Evolutionary conservation across 2,329 filamentous ascomycete species (phyloP).

Genomic region (Ustulina deusta): DNA sequence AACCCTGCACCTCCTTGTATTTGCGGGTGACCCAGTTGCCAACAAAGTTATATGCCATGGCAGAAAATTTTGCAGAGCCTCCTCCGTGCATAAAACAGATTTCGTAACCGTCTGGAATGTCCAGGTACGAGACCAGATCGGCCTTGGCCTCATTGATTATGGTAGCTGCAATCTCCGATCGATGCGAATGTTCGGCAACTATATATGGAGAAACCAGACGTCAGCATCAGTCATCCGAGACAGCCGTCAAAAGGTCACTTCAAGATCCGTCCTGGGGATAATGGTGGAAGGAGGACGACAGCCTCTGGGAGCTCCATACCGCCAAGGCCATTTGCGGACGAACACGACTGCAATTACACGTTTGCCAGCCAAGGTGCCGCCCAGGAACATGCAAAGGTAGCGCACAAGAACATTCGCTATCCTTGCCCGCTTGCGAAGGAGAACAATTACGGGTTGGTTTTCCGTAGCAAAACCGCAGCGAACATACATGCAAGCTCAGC

Average conservation of each 20-base stretch:
- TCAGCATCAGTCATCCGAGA: constrained; percentile 7
- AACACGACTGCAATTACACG: too few species aligned
- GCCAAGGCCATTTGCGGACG: constrained; percentile 76
- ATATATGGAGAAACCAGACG: constrained; percentile 1
- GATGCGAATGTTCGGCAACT: constrained; percentile 89
- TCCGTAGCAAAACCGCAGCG: too few species aligned
- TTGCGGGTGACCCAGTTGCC: constrained; percentile 82
- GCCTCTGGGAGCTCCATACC: constrained; percentile 22
- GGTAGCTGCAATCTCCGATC: constrained; percentile 79
- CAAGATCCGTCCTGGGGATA: constrained; percentile 9
- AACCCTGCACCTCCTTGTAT: constrained; percentile 76
- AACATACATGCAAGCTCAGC: too few species aligned
- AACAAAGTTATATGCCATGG: constrained; percentile 85
- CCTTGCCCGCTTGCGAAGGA: too few species aligned
- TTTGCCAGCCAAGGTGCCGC: too few species aligned
- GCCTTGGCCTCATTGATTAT: constrained; percentile 84
- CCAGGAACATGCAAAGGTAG: too few species aligned
- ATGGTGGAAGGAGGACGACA: constrained; percentile 16
- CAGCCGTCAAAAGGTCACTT: background rate
- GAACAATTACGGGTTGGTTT: too few species aligned
- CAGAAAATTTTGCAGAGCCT: constrained; percentile 79
- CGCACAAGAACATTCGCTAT: too few species aligned
- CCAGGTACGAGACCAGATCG: constrained; percentile 77
- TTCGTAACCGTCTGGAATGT: constrained; percentile 86
- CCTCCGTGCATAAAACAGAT: constrained; percentile 77